Base-by-base conservation (phyloP, 768 basidiomycete genomes). In the Suillus lakei region DNA sequence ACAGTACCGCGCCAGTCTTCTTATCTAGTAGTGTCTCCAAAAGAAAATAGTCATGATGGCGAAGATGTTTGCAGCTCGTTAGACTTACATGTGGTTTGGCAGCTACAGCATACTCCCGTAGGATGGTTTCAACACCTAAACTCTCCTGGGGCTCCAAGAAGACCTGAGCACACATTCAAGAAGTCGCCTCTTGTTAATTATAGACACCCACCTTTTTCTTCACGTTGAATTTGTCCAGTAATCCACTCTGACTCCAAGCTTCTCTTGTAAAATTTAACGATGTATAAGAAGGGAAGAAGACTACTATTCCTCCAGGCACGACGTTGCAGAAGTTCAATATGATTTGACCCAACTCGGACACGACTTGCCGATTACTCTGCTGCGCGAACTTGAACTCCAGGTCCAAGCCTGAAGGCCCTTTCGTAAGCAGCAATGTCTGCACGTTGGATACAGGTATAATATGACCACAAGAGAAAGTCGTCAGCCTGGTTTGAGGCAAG, bases 281-380 rank as follows among this genome's bases (percentile, higher is more conserved):
- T 34, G 82, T 85, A 74, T 99, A 99, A 0, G 95, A 97, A 0
- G 97, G 96, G 46, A 98, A 87, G 75, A 99, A 99, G 8, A 98
- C 90, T 23, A 99, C 92, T 78, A 98, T 86, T 0, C 97, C 97
- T 23, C 88, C 89, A 0, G 96, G 92, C 5, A 96, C 85, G 21
- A 97, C 75, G 39, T 84, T 88, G 26, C 87, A 82, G 56, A 95
- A 86, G 71, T 97, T 98, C n/a, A 88, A 73, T 54, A 99, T 74
- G 15, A 92, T 84, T 63, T 93, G 90, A 0, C 96, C 96, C 2
- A 99, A 83, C 70, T 98, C 96, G 16, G 82, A 80, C 68, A 95
- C 91, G 62, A 89, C 77, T n/a, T 74, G 73, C 15, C 82, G 80
- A 71, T 96, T 87, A 16, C 84, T 83, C 64, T 94, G 88, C 68